Conservation (phyloP, 2,329 filamentous ascomycete species). For the Cryphonectria japonica region DNA sequence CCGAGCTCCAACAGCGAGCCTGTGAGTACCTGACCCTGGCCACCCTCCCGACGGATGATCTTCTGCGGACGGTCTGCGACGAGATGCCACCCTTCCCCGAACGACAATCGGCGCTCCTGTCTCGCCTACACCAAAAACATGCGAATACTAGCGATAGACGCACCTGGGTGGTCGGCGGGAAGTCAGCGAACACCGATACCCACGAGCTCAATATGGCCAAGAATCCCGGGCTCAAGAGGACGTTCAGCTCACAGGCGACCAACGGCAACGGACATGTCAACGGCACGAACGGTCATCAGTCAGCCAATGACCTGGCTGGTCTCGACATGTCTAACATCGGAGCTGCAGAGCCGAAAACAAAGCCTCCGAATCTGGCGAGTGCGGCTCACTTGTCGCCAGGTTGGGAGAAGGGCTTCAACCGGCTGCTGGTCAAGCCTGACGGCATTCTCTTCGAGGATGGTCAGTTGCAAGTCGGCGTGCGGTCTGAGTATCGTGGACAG, state of each 20-base stretch:
- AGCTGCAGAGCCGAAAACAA: conserved; percentile 61
- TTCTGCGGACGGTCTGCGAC: conserved; percentile 91
- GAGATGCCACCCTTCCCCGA: conserved; percentile 99
- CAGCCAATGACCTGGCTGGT: conserved; percentile 72
- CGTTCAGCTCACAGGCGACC: conserved; percentile 69
- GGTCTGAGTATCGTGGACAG: conserved; percentile 93
- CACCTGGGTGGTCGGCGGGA: conserved; percentile 97
- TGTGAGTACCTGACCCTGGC: conserved; percentile 92
- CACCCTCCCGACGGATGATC: conserved; percentile 83
- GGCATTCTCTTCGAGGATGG: conserved; percentile 94
- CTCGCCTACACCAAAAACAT: conserved; percentile 91
- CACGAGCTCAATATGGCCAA: conserved; percentile 81
- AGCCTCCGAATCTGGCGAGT: conserved; percentile 83
- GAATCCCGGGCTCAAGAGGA: conserved; percentile 80
- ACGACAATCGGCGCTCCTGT: conserved; percentile 86
- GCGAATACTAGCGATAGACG: conserved; percentile 91
- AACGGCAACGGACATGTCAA: conserved; percentile 53
- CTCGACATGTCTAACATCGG: conserved; percentile 74
- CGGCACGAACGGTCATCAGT: conserved; percentile 53
- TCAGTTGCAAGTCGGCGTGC: conserved; percentile 88
- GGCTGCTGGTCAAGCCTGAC: conserved; percentile 76
- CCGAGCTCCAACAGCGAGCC: conserved; percentile 92
- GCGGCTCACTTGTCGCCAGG: conserved; percentile 91
- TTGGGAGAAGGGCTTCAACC: conserved; percentile 90
- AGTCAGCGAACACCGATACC: conserved; percentile 84